Percentiles rank a stretch among this genome's conserved stretches.
These are phyloP conservation scores for Penicillium cinerascens DNA, from an alignment of 495 filamentous ascomycete genomes.

Conservation along the genomic window DNA sequence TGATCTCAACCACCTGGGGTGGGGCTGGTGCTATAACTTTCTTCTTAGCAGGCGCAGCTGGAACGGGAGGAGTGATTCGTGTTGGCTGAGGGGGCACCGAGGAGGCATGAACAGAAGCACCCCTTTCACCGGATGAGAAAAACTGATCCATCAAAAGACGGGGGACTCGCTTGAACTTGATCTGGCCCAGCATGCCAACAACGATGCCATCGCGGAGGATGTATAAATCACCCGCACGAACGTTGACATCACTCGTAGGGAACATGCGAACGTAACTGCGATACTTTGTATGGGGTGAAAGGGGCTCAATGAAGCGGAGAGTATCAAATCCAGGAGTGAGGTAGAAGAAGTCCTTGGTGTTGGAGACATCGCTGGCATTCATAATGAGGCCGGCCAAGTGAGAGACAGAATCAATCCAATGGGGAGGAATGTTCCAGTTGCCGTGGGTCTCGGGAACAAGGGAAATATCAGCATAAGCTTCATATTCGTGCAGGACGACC, in stretches of 20 bases:
- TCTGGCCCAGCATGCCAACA: slow-evolving; percentile 29
- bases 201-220: slow-evolving; percentile 32
- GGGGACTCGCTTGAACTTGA: slow-evolving; percentile 33
- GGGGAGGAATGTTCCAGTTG: slow-evolving; percentile 22
- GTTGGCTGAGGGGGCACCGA: slow-evolving; percentile 8
- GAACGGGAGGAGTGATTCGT: neutral
- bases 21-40: no score
- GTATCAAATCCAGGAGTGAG: slow-evolving; percentile 35
- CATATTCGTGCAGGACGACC: slow-evolving; percentile 34
- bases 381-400: slow-evolving; percentile 43
- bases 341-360: slow-evolving; percentile 30
- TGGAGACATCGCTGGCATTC: slow-evolving; percentile 25
- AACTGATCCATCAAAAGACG: slow-evolving; percentile 31
- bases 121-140: no score
- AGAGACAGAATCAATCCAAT: slow-evolving; percentile 41
- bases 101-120: no score
- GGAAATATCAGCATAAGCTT: slow-evolving; percentile 38
- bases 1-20: no score
- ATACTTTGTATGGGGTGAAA: slow-evolving; percentile 37
- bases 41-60: neutral
- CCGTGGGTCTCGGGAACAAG: slow-evolving; percentile 22
- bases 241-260: slow-evolving; percentile 22
- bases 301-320: slow-evolving; percentile 25
- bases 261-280: slow-evolving; percentile 40
- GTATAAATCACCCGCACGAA: slow-evolving; percentile 41